These are phyloP conservation scores for Talaromyces sp. DNA, from an alignment of 2,329 filamentous ascomycete genomes.

Conservation along the genomic window DNA sequence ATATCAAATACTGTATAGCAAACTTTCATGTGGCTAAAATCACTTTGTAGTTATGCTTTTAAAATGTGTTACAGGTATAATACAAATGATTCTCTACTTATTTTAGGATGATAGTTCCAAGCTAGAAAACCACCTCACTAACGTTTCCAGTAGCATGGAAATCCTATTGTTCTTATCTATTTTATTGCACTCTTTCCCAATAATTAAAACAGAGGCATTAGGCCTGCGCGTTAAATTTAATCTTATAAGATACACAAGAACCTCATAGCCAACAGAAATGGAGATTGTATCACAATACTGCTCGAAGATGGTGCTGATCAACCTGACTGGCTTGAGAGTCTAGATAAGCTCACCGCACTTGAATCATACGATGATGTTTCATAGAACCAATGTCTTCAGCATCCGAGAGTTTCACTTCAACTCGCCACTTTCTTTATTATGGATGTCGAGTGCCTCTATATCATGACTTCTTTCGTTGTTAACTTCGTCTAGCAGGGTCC, in stretches of 20 bases:
- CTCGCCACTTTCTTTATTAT: neutral
- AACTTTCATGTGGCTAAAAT: too few relatives aligned
- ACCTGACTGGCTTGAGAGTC: neutral
- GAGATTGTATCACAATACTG: neutral
- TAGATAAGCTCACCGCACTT: neutral
- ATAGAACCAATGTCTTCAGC: too few relatives aligned
- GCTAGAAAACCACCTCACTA: neutral
- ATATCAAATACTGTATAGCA: too few relatives aligned
- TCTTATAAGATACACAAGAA: neutral
- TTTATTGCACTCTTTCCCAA: neutral
- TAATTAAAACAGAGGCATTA: too few relatives aligned
- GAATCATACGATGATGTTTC: too few relatives aligned
- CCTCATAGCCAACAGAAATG: neutral
- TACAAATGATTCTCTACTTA: neutral
- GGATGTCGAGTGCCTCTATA: neutral
- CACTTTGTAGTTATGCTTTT: too few relatives aligned
- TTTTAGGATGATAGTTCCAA: neutral
- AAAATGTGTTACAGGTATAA: too few relatives aligned
- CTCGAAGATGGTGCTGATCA: neutral
- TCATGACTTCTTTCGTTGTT: slow-evolving; percentile 23
- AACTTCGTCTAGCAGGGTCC: slow-evolving; percentile 31
- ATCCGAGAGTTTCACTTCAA: too few relatives aligned
- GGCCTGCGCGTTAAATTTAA: too few relatives aligned
- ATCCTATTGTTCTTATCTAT: neutral
- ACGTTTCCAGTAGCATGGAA: too few relatives aligned